These are phyloP conservation scores for Entelexis sorbosivorans DNA, from an alignment of 1,139 yeast species.

Conservation along the genomic window DNA sequence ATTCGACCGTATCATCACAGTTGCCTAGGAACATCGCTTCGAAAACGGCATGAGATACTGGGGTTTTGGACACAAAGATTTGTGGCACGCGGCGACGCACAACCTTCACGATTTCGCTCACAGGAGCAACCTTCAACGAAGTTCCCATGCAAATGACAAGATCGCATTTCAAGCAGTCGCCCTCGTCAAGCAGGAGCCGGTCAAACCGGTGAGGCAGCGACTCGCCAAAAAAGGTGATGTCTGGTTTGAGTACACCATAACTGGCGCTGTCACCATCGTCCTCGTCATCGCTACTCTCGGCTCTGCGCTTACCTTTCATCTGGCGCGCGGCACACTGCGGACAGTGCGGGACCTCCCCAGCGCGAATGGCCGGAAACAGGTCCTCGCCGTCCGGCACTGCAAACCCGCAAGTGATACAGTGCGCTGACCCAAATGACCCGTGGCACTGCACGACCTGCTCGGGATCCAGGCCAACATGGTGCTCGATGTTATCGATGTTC, in stretches of 20 bases:
- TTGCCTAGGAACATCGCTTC: conserved; percentile 72
- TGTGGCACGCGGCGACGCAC: conserved; percentile 68
- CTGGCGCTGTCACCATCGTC: conserved; percentile 20
- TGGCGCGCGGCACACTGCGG: conserved; percentile 42
- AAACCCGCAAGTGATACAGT: conserved; percentile 70
- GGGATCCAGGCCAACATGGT: conserved; percentile 61
- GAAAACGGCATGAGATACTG: conserved; percentile 67
- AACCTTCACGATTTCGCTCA: conserved; percentile 78
- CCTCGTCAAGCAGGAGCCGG: conserved; percentile 46
- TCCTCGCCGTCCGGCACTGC: conserved; percentile 51
- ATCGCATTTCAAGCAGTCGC: conserved; percentile 54
- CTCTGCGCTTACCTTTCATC: conserved; percentile 16
- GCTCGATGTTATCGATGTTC: conserved; percentile 85
- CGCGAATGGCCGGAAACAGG: conserved; percentile 52
- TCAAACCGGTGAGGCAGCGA: conserved; percentile 68
- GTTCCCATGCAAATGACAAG: conserved; percentile 82
- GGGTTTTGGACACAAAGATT: conserved; percentile 67
- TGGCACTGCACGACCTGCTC: conserved; percentile 85
- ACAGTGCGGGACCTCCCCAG: conserved; percentile 57
- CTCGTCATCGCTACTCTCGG: conserved; percentile 18
- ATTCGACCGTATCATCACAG: conserved; percentile 78
- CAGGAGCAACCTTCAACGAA: conserved; percentile 90
- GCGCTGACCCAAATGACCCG: conserved; percentile 88
- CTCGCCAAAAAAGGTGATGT: conserved; percentile 91
- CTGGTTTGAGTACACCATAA: conserved; percentile 83